These are phyloP conservation scores for Suzukiozyma palmioleophila DNA, from an alignment of 1,139 yeast species.

Conservation along the genomic window DNA sequence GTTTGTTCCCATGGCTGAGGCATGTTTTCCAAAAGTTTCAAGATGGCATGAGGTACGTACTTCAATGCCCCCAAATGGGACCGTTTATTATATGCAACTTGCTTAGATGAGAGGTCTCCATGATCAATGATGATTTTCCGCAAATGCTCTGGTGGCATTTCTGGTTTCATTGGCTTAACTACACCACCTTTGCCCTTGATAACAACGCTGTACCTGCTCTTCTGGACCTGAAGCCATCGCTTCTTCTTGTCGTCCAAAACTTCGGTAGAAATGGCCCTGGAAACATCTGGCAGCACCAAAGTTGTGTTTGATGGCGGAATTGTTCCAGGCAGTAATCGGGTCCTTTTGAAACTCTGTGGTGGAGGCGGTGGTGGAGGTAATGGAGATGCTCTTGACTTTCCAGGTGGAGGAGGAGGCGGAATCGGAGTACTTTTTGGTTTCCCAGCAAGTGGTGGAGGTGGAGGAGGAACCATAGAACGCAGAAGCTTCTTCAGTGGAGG, in stretches of 20 bases:
- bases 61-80: conserved; percentile 88
- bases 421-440: no score
- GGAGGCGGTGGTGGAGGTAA: conserved; percentile 12
- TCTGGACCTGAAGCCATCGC: conserved; percentile 67
- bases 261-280: conserved; percentile 9
- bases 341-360: conserved; percentile 5
- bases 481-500: conserved; percentile 4
- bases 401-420: conserved; percentile 2
- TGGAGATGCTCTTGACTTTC: conserved; percentile 14
- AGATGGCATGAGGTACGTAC: conserved; percentile 91
- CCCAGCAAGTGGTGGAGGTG: conserved; percentile 5
- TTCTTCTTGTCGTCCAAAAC: conserved; percentile 42
- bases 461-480: conserved; percentile 5
- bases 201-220: conserved; percentile 41
- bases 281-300: no score
- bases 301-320: no score
- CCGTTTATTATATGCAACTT: conserved; percentile 82
- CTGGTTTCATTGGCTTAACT: conserved; percentile 62
- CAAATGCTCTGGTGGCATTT: conserved; percentile 93
- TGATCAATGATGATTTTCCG: conserved; percentile 82
- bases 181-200: conserved; percentile 28
- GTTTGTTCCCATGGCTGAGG: conserved; percentile 98
- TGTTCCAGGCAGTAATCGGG: no score
- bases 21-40: conserved; percentile 89
- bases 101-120: conserved; percentile 77